Evolutionary conservation across 768 basidiomycete species (phyloP).

Genomic region (Tephrocybe sp.): DNA sequence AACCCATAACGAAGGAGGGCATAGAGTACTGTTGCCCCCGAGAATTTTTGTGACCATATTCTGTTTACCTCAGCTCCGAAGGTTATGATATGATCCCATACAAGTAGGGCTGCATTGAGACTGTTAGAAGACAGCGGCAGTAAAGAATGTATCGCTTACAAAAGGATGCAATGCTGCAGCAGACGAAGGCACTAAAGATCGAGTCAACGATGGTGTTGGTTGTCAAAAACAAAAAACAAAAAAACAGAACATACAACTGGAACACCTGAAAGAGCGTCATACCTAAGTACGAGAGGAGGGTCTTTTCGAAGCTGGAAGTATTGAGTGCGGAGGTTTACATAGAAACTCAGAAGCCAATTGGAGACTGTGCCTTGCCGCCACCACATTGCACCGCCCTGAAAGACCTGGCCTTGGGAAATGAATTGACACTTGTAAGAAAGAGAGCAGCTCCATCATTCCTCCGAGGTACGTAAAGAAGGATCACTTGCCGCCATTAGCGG

Average conservation of each 20-base stretch:
- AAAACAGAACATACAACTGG: conserved; percentile 5
- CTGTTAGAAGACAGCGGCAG: neutral
- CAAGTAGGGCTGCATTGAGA: conserved; percentile 22
- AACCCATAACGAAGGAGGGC: conserved; percentile 28
- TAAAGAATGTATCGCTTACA: conserved; percentile 13
- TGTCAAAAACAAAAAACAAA: neutral
- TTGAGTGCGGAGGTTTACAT: neutral
- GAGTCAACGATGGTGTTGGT: neutral
- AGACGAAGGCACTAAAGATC: conserved; percentile 24
- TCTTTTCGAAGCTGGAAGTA: neutral
- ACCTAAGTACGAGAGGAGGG: neutral
- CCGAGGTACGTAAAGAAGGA: no score
- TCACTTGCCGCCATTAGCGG: no score
- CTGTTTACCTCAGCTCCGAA: conserved; percentile 24
- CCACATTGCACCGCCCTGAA: neutral
- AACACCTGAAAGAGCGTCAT: conserved; percentile 11
- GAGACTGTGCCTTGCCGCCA: neutral
- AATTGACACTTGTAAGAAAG: neutral
- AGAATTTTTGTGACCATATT: conserved; percentile 28
- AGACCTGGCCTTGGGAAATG: neutral
- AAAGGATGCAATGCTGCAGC: conserved; percentile 30
- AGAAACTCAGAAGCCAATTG: neutral
- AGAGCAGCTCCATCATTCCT: neutral
- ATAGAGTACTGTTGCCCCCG: conserved; percentile 26
- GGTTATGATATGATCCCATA: conserved; percentile 29